Evolutionary conservation across 768 basidiomycete species (phyloP), one percentile per base, ranked within the genome.

Genomic region (Solioccasus polychromus): DNA sequence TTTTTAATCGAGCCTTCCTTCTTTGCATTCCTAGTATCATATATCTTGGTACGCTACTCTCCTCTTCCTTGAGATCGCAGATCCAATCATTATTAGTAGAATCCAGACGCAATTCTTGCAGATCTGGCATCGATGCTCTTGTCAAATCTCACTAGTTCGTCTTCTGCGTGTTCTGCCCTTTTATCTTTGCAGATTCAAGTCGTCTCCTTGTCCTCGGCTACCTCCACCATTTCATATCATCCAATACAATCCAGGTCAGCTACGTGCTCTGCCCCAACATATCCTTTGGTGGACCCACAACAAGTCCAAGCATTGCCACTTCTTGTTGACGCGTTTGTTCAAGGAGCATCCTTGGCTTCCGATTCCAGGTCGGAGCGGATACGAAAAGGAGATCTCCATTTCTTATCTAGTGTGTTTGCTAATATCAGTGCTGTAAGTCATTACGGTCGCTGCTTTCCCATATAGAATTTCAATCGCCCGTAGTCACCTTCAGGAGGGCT

Each of bases 51-150:
- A 55, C 40, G 89, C 74, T 19, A 11, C n/a, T 20, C 22, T 15
- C 15, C 48, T 28, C 52, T 20, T 28, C 37, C 24, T 42, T 15
- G 10, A 35, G 35, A 35, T 17, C 18, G 26, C 39, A 45, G 40
- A 45, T 54, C 51, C 26, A n/a, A n/a, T 9, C 40, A 48, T 48
- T 47, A 45, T 45, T 22, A 18, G 22, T 19, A 97, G 93, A 88
- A 92, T 66, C 86, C 90, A n/a, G 80, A 86, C 49, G 83, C 94
- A 9, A 82, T 86, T 46, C 84, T 97, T 22, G 92, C 92, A 26
- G 94, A 97, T 71, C 80, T 98, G 17, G 92, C 93, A 3, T 79
- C 91, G n/a, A 98, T 98, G 95, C 74, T 97, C 2, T 76, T 98
- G 9, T 95, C 93, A n/a, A 98, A 98, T 69, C 70, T 96, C 26